Evolutionary conservation across 306 rosid genomes (phyloP).

Genomic region (Luffa acutangula): DNA sequence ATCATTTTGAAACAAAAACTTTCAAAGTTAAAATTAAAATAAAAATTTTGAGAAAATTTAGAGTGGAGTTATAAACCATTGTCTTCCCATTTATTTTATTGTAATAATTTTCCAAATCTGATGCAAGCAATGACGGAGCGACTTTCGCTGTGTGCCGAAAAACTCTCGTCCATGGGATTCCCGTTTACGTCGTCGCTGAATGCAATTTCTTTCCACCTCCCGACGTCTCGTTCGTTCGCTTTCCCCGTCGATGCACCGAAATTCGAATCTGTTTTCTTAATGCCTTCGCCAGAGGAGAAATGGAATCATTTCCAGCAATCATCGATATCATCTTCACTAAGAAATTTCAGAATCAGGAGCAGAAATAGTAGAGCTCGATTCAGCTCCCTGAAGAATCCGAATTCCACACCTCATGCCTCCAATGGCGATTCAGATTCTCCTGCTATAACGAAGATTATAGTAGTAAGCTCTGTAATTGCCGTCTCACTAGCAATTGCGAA

Average conservation of each 20-base stretch:
- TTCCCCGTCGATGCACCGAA: constrained; percentile 3
- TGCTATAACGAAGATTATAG: constrained; percentile 17
- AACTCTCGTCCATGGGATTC: constrained; percentile 3
- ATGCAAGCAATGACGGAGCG: not conserved
- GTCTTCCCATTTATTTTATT: not conserved
- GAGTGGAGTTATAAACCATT: not conserved
- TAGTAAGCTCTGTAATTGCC: constrained; percentile 30
- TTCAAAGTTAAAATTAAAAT: no score
- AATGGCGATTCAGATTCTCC: constrained; percentile 18
- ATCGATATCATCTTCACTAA: constrained; percentile 15
- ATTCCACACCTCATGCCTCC: constrained; percentile 31
- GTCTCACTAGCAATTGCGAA: constrained; percentile 51
- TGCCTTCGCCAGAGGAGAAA: not conserved
- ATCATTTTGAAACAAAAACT: no score
- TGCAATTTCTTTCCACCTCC: not conserved
- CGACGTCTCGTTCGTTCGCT: not conserved
- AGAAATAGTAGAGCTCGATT: not conserved
- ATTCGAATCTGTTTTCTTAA: constrained; percentile 4
- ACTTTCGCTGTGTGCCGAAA: not conserved
- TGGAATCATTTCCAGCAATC: not conserved
- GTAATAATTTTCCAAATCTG: not conserved
- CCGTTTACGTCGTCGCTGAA: not conserved
- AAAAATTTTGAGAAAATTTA: no score
- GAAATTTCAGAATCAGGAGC: constrained; percentile 15
- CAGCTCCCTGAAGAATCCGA: not conserved